Evolutionary conservation across 2,329 filamentous ascomycete genomes (phyloP).

Genomic region (Macrophomina pseudophaseolina): DNA sequence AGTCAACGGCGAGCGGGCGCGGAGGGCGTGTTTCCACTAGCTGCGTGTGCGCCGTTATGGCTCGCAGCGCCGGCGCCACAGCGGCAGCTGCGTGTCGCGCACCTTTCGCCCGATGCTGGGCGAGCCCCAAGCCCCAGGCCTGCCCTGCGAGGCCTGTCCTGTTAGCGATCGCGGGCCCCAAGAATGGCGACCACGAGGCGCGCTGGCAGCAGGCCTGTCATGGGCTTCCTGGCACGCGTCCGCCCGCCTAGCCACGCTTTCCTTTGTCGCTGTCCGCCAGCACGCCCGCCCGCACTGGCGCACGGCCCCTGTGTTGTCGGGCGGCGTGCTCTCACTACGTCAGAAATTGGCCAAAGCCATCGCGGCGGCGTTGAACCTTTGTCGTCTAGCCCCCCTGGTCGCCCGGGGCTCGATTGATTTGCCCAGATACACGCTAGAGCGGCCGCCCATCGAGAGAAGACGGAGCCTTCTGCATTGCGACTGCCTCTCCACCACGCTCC

Average conservation of each 20-base stretch:
- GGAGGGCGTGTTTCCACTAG: slow-evolving; percentile 6
- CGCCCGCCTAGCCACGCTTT: slow-evolving; percentile 22
- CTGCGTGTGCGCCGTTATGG: slow-evolving; percentile 5
- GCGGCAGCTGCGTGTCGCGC: neutral
- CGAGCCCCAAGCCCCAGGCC: too few relatives aligned
- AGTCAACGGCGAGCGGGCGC: neutral
- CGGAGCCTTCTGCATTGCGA: slow-evolving; percentile 26
- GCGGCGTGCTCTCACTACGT: slow-evolving; percentile 13
- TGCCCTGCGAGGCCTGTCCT: neutral
- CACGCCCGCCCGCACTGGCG: slow-evolving; percentile 14
- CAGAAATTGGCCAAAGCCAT: slow-evolving; percentile 25
- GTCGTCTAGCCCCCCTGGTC: slow-evolving; percentile 22
- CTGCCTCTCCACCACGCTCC: slow-evolving; percentile 26
- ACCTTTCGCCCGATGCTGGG: neutral
- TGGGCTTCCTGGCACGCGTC: slow-evolving; percentile 15
- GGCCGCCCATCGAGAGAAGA: slow-evolving; percentile 17
- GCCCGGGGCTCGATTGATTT: slow-evolving; percentile 16
- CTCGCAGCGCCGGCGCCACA: slow-evolving; percentile 15
- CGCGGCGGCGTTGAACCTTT: slow-evolving; percentile 24
- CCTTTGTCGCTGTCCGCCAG: slow-evolving; percentile 21
- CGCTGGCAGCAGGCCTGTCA: neutral
- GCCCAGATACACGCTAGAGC: slow-evolving; percentile 17
- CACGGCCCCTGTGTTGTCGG: slow-evolving; percentile 2
- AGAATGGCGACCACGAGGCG: slow-evolving; percentile 15
- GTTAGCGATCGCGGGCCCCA: neutral